phyloP scores from a whole-genome alignment of 2,329 filamentous ascomycete genomes.

The Scedosporium aurantiacum region DNA sequence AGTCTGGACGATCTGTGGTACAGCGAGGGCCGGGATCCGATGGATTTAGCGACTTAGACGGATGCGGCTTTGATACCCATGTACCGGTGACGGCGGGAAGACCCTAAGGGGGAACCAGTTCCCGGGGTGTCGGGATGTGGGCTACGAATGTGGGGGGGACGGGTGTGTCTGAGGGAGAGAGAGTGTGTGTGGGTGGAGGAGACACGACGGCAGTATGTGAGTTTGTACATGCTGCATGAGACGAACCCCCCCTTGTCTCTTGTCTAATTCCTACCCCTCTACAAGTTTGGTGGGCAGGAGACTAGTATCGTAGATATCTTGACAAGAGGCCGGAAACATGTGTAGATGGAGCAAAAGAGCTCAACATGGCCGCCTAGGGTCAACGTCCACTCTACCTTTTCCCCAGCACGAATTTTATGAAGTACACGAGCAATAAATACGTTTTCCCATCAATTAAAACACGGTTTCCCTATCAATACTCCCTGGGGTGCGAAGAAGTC shows the following conservation, averaged over 20 bases:
- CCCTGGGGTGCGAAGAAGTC: not conserved
- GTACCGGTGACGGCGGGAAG: not conserved
- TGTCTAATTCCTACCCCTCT: not conserved
- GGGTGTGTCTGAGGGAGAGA: not conserved
- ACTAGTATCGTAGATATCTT: not conserved
- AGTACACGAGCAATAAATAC: conserved; percentile 2
- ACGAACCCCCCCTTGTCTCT: not conserved
- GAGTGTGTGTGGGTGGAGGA: not conserved
- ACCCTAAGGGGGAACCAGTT: not conserved
- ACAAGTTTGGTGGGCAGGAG: not conserved
- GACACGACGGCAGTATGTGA: too few relatives aligned
- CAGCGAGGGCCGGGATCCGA: conserved; percentile 15
- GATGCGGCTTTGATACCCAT: not conserved
- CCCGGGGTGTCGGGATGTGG: not conserved
- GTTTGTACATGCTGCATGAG: not conserved
- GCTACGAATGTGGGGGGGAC: not conserved
- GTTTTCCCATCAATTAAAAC: not conserved
- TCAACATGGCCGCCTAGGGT: not conserved
- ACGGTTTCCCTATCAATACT: not conserved
- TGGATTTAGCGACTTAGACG: conserved; percentile 2
- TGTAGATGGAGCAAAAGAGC: not conserved
- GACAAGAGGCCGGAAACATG: not conserved
- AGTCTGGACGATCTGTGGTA: conserved; percentile 23
- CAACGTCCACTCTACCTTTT: not conserved
- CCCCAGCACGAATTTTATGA: not conserved